Base-by-base conservation (phyloP, 495 filamentous ascomycete species). In the Aspergillus homomorphus region DNA sequence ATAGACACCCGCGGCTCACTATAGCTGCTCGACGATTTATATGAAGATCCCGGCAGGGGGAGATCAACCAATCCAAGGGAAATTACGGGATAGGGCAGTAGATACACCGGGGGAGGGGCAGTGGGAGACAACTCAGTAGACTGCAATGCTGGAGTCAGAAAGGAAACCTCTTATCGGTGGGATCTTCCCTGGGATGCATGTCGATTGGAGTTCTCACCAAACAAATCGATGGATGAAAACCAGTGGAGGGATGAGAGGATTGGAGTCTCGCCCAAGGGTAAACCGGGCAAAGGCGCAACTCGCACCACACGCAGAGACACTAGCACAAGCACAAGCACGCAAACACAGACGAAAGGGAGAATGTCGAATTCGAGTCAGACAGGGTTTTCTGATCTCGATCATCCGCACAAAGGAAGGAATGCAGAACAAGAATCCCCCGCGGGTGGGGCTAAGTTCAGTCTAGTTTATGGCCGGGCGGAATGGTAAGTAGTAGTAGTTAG, bases 101-200 rank as follows among this genome's bases (percentile, higher is more conserved):
- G 21, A 54, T 43, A 22, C 16, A 54, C 33, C 44, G 28, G 49
- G 54, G 52, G 63, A 66, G 60, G 60, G 60, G 63, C 52, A 54
- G 15, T 19, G 41, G 23, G n/a, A 53, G 57, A 62, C 63, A 62
- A 59, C 60, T 62, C 63, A 62, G 64, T 61, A 63, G 45, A 56
- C 49, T 55, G 58, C 56, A 66, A 58, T 55, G 46, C 51, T 28
- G 45, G 60, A 57, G 52, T 57, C 56, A 49, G 51, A 49, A 59
- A 54, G 51, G 48, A 53, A 38, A 48, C 49, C 43, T 61, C 28
- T 52, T 62, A 57, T 60, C 55, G 54, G 55, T 43, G 48, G 53
- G 56, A 61, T 57, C 64, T 52, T 26, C 64, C 55, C 58, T 51
- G 30, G 16, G 56, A 54, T 53, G 58, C 61, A 62, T 64, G 52